These are phyloP conservation scores for Cladophialophora yegresii DNA, from an alignment of 2,329 filamentous ascomycete genomes.

Conservation along the genomic window DNA sequence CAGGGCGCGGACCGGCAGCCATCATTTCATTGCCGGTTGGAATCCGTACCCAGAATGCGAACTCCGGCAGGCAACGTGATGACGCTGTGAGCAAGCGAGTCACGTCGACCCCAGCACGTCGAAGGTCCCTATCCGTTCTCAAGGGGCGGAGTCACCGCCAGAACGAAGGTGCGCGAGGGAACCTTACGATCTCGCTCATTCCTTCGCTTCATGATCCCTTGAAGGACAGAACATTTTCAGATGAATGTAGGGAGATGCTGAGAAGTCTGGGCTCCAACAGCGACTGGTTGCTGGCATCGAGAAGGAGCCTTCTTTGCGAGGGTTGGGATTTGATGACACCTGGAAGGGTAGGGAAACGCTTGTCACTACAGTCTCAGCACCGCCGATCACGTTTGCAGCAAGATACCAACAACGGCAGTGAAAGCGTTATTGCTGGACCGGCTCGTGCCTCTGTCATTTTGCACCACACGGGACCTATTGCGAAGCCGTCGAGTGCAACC, in stretches of 20 bases:
- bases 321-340: background rate
- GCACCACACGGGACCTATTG: background rate
- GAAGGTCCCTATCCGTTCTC: background rate
- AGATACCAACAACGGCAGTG: background rate
- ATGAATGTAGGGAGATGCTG: constrained; percentile 28
- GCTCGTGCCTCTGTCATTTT: background rate
- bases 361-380: background rate
- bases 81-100: background rate
- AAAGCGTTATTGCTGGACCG: background rate
- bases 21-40: background rate
- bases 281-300: constrained; percentile 16
- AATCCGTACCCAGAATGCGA: background rate
- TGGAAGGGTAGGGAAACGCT: background rate
- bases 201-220: constrained; percentile 32
- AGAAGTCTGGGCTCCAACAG: constrained; percentile 25
- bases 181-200: constrained; percentile 16
- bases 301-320: background rate
- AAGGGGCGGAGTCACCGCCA: background rate
- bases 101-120: background rate
- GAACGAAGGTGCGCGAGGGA: background rate
- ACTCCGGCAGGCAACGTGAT: background rate
- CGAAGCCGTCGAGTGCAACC: background rate
- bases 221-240: constrained; percentile 25
- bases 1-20: constrained; percentile 4
- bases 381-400: background rate